These are phyloP conservation scores for Metschnikowia aberdeeniae DNA, from an alignment of 805 yeast genomes.

Conservation along the genomic window DNA sequence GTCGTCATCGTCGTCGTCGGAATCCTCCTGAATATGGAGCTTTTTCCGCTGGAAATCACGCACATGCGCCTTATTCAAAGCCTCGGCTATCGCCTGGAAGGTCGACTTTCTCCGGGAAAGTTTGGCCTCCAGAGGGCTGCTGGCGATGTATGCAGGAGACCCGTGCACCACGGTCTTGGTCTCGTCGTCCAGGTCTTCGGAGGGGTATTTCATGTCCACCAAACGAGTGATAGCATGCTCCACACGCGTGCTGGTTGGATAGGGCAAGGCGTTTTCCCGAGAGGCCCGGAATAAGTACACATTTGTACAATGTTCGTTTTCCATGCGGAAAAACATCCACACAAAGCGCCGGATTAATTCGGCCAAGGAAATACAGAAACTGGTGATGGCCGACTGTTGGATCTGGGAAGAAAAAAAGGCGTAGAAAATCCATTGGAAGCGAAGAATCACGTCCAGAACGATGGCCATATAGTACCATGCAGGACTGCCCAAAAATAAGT, in stretches of 20 bases:
- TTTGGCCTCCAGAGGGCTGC: constrained; percentile 2
- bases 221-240: constrained; percentile 34
- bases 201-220: constrained; percentile 29
- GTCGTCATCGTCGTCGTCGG: constrained; percentile 35
- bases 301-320: constrained; percentile 92
- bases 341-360: constrained; percentile 80
- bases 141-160: constrained; percentile 1
- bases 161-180: background rate
- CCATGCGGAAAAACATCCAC: constrained; percentile 92
- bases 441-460: constrained; percentile 62
- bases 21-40: constrained; percentile 25
- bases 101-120: constrained; percentile 26
- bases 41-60: constrained; percentile 78
- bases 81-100: constrained; percentile 45
- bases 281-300: constrained; percentile 83
- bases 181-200: constrained; percentile 10
- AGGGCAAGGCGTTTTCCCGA: constrained; percentile 83
- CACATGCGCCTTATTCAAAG: constrained; percentile 72
- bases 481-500: constrained; percentile 58
- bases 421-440: constrained; percentile 93
- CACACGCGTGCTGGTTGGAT: constrained; percentile 41
- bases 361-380: constrained; percentile 77
- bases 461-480: constrained; percentile 70
- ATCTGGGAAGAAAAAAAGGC: constrained; percentile 70
- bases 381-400: constrained; percentile 83